Evolutionary conservation across 1,284 basidiomycete genomes (phyloP).

Genomic region (Golubevia sp.): DNA sequence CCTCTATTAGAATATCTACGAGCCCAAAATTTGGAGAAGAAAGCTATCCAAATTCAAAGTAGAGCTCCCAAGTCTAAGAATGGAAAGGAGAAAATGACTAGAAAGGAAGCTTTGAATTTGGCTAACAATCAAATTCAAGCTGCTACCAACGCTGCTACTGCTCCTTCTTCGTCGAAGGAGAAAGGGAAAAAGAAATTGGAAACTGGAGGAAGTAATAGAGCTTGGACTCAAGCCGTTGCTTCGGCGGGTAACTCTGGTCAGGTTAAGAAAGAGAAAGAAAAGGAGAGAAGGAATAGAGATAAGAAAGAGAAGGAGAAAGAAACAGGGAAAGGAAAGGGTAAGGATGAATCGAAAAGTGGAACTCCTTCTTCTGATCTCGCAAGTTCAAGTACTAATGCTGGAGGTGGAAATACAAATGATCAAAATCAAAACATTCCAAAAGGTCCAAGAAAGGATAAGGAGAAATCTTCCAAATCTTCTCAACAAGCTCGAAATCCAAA

Average conservation of each 20-base stretch:
- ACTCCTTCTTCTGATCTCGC: background rate
- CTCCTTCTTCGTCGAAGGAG: slow-evolving; percentile 1
- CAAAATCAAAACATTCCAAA: background rate
- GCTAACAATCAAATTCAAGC: background rate
- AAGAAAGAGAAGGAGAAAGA: slow-evolving; percentile 7
- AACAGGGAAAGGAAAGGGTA: slow-evolving; percentile 11
- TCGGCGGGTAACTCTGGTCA: slow-evolving; percentile 4
- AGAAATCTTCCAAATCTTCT: background rate
- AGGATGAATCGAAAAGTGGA: slow-evolving; percentile 8
- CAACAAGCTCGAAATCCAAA: too few relatives aligned
- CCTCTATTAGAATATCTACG: slow-evolving; percentile 45
- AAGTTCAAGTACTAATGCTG: background rate
- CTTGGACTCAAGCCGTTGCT: background rate
- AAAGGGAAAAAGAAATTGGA: slow-evolving; percentile 1
- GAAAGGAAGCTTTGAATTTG: slow-evolving; percentile 13
- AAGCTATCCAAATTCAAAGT: slow-evolving; percentile 3
- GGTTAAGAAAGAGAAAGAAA: slow-evolving; percentile 3
- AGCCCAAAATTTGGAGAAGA: slow-evolving; percentile 15
- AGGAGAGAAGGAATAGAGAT: slow-evolving; percentile 4
- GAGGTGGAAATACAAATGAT: background rate
- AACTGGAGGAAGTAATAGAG: background rate
- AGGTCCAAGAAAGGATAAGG: background rate
- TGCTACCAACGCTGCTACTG: background rate
- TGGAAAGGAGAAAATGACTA: slow-evolving; percentile 8
- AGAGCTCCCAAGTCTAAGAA: slow-evolving; percentile 15